A percentile compares a stretch with the other conserved stretches of the same genome.
phyloP scores from a whole-genome alignment of 495 filamentous ascomycete species.

The Haplographium delicatum region DNA sequence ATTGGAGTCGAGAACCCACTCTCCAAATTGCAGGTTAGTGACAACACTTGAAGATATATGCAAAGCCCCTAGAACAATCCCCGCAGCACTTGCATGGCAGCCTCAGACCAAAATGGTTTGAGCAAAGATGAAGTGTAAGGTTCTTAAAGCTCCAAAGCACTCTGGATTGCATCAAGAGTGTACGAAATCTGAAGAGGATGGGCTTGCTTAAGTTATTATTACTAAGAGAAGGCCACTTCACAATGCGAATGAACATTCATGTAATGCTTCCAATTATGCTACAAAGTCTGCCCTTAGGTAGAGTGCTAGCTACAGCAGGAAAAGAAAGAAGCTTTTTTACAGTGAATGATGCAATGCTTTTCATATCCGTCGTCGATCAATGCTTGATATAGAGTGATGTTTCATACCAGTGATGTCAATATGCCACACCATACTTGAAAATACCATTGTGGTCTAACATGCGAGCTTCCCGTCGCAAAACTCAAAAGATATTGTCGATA shows the following conservation, averaged over 20 bases:
- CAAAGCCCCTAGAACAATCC: no score
- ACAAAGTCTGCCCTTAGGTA: slow-evolving; percentile 14
- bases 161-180: no score
- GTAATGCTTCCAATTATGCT: slow-evolving; percentile 8
- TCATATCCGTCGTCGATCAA: slow-evolving; percentile 15
- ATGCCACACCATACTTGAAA: slow-evolving; percentile 24
- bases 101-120: no score
- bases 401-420: slow-evolving; percentile 20
- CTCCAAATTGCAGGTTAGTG: not conserved
- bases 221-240: no score
- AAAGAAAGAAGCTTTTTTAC: slow-evolving; percentile 17
- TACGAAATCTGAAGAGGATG: no score
- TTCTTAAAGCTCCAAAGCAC: no score
- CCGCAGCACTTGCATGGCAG: no score
- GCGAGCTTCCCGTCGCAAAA: slow-evolving; percentile 16
- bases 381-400: slow-evolving; percentile 19
- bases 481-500: slow-evolving; percentile 24
- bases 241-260: no score
- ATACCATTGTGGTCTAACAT: slow-evolving; percentile 14
- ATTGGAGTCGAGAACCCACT: no score
- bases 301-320: slow-evolving; percentile 13
- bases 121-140: no score
- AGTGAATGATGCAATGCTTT: slow-evolving; percentile 20
- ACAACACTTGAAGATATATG: no score
- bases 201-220: no score